Conservation (phyloP, 257 asterid species). For the Plectranthus barbatus region DNA sequence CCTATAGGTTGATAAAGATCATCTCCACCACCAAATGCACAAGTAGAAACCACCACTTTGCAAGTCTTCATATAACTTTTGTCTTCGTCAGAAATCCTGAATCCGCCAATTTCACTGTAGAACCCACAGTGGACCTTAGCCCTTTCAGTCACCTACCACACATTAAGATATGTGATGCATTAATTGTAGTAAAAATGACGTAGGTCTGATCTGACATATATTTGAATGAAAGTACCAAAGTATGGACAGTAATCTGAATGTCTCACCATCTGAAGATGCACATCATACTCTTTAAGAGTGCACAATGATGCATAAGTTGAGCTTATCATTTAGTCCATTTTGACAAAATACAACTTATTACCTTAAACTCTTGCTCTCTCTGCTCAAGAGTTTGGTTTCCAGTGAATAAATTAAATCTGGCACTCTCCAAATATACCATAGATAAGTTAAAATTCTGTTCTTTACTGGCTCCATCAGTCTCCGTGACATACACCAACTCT, state of each 20-base stretch:
- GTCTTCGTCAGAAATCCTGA: conserved; percentile 75
- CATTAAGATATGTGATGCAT: neutral
- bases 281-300: neutral
- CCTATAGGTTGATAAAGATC: conserved; percentile 97
- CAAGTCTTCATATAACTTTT: conserved; percentile 62
- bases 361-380: conserved; percentile 77
- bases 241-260: neutral
- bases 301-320: neutral
- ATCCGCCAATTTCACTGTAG: conserved; percentile 82
- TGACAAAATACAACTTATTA: conserved; percentile 18
- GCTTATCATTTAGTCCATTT: neutral
- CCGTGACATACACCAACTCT: conserved; percentile 44
- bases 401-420: conserved; percentile 80
- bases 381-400: conserved; percentile 88
- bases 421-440: conserved; percentile 25
- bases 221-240: neutral
- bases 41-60: conserved; percentile 86
- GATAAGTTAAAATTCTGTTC: conserved; percentile 36
- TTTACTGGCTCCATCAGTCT: conserved; percentile 26
- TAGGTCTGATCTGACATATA: conserved; percentile 5
- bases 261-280: neutral
- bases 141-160: conserved; percentile 53
- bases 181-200: neutral
- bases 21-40: conserved; percentile 99
- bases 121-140: conserved; percentile 62